Base-by-base conservation (phyloP, 495 filamentous ascomycete genomes). In the Rhizodiscina lignyota region DNA sequence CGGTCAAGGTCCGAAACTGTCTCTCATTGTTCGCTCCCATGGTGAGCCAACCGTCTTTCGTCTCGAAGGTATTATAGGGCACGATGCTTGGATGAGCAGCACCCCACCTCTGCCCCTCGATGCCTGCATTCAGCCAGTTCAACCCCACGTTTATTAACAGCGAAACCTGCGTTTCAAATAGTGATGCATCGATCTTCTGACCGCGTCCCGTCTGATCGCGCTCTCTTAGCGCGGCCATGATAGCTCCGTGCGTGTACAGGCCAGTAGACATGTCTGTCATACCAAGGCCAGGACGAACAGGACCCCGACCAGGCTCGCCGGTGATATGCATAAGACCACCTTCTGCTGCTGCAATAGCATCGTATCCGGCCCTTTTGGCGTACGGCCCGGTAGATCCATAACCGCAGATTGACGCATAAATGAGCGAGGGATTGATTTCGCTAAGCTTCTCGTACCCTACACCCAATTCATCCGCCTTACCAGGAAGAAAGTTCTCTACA, bases 331-430 rank as follows among this genome's bases (percentile, higher is more conserved):
- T 97, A 37, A 97, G 51, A 4, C 89, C 89, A 62, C 96, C 83
- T 55, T 96, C 89, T n/a, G 87, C 91, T 57, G 96, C 89, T 0
- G 96, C 91, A 85, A 97, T 96, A 38, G 96, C 91, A 57, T 97
- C 89, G 61, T 97, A 97, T 8, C 89, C 89, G 5, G 89, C 84
- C 5, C 91, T 69, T 31, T 74, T 70, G 13, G 76, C 75, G 54
- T 93, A 94, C 0, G 91, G 91, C 0, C 89, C 89, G 2, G 81
- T 93, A 53, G 96, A 91, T 2, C 89, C 89, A 46, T 83, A 83
- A 15, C 74, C 74, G 2, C 74, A 78, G 40, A 79, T 77, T 50
- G 70, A 75, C 16, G 74, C 72, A 40, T 79, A 79, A 40, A 78
- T 73, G n/a, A 84, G 56, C 0, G 47, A 56, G 13, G 91, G 86